Percentiles rank a stretch among this genome's conserved stretches.
Evolutionary conservation across 2,329 filamentous ascomycete genomes (phyloP).

Genomic region (Sporothrix euskadiensis): DNA sequence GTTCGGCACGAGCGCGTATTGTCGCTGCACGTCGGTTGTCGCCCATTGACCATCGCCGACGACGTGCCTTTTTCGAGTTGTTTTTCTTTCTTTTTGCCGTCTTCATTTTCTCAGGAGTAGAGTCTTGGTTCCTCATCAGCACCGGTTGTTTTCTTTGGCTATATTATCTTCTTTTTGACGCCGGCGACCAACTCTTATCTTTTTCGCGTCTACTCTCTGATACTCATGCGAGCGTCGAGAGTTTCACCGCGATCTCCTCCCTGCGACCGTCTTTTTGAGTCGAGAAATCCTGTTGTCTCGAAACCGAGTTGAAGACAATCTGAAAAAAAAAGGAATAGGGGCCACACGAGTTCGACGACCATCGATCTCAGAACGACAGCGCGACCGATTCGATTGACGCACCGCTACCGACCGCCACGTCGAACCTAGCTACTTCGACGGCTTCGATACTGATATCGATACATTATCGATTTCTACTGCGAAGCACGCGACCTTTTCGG

Average conservation of each 20-base stretch:
- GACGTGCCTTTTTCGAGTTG: neutral
- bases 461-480: neutral
- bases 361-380: neutral
- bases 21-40: neutral
- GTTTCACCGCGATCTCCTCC: neutral
- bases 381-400: neutral
- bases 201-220: neutral
- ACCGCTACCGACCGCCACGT: neutral
- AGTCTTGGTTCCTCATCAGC: neutral
- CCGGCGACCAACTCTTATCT: neutral
- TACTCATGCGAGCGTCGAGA: conserved; percentile 23
- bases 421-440: neutral
- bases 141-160: conserved; percentile 14
- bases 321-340: conserved; percentile 1
- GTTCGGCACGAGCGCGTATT: conserved; percentile 6
- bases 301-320: conserved; percentile 5
- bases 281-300: conserved; percentile 13
- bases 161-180: conserved; percentile 3
- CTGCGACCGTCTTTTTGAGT: conserved; percentile 17
- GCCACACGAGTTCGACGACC: conserved; percentile 16
- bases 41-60: neutral
- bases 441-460: neutral
- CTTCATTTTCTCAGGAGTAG: neutral
- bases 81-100: neutral
- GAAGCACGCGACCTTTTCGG: conserved; percentile 5